Evolutionary conservation across 148 eudicot species (phyloP), one percentile per base, ranked within the genome.

Genomic region (Rhododendron henanense): DNA sequence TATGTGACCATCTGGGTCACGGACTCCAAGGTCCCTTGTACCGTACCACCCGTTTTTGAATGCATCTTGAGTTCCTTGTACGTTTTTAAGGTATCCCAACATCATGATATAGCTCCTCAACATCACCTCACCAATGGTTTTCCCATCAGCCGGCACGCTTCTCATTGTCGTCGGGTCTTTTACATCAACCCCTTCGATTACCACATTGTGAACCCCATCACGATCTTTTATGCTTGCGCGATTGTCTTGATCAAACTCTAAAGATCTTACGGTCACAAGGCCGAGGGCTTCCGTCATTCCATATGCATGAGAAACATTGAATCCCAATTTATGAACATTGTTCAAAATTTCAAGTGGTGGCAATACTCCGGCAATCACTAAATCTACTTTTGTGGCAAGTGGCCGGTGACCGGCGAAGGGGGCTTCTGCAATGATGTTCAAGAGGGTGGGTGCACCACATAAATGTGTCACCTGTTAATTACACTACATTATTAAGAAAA

Each of bases 291-390:
- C 92, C 9, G 89, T 88, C 92, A 90, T 90, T 37, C 92, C 92
- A 87, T 89, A 90, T 1, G 65, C 90, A 45, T 82, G 84, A 74
- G 44, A 57, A 31, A 89, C 57, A 47, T 15, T 35, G 33, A 88
- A 90, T 55, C 92, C 92, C 7, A 88, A 15, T 15, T 83, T 84
- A 21, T 78, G 19, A 23, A 90, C 82, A 79, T 81, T 85, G 4
- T 59, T 53, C 31, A 85, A 28, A 67, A 91, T 86, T 37, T 88
- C 87, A 41, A 85, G 61, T 63, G 92, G 88, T 10, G 97, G 97
- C 84, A 94, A 88, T 35, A 88, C 91, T 71, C 94, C 97, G 63
- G 95, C 95, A 1, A 91, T 89, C 85, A 91, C 81, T 45, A 91
- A 81, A 50, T 86, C 69, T 84, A 90, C 94, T 87, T 86, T 89